Evolutionary conservation across 768 basidiomycete species (phyloP), one percentile per base, ranked within the genome.

Genomic region (Pulveroboletus ravenelii): DNA sequence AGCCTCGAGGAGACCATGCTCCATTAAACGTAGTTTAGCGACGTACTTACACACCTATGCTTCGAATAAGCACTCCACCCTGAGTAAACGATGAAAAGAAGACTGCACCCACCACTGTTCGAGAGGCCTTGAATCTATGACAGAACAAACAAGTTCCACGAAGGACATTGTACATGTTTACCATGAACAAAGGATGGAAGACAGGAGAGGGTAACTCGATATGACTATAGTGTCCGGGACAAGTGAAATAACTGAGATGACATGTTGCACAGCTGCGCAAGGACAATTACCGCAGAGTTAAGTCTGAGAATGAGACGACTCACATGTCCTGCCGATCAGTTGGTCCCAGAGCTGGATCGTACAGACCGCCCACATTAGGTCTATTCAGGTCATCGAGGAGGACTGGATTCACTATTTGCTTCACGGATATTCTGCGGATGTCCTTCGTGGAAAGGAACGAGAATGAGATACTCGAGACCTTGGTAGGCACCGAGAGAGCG

Each of bases 211-310:
- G 93, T 6, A 99, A 80, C 54, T 97, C 93, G 53, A 99, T 95
- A 69, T 98, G 96, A 18, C 96, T 96, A 71, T 88, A 99, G 70
- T 99, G 96, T 15, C 96, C 96, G 2, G 96, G 94, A 68, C 96
- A 99, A 52, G 87, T 86, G 72, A 87, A 98, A 63, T 93, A 95
- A 41, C 84, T 89, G 61, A 96, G 80, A 51, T 80, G 86, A 66
- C 96, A 99, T 70, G 96, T 96, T 55, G 87, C 76, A 67, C 96
- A 99, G 52, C 95, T 99, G 65, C 20, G 42, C 25, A 31, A 51
- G 38, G 36, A 51, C 36, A 18, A 45, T 61, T 54, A 48, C 7
- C 35, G 39, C 18, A 48, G 38, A 25, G 25, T 39, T 10, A 41
- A 41, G 44, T 42, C 29, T 29, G 27, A 48, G 31, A 50, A 34